These are phyloP conservation scores for Stagonosporopsis vannaccii DNA, from an alignment of 2,329 filamentous ascomycete species.

Conservation along the genomic window DNA sequence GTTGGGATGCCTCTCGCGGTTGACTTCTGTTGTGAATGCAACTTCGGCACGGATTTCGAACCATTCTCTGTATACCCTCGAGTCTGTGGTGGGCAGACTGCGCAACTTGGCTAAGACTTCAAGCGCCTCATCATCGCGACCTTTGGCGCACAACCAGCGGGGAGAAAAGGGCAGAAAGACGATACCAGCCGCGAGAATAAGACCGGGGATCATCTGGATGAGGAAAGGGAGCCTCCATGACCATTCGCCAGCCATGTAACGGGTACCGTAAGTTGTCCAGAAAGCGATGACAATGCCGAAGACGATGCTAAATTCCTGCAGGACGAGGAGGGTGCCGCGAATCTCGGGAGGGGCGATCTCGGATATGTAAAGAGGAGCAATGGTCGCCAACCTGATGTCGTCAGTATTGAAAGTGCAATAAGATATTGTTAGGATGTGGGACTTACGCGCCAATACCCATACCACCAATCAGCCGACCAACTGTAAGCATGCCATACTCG, in stretches of 20 bases:
- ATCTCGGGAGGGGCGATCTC: constrained; percentile 61
- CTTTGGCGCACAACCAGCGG: constrained; percentile 58
- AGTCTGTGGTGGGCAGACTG: constrained; percentile 57
- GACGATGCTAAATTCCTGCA: constrained; percentile 58
- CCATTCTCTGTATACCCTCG: constrained; percentile 61
- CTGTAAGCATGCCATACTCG: constrained; percentile 60
- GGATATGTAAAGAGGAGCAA: constrained; percentile 61
- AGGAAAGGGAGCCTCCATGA: constrained; percentile 58
- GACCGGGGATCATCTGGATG: constrained; percentile 55
- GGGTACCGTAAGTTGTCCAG: constrained; percentile 63
- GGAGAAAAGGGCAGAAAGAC: constrained; percentile 63
- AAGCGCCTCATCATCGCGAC: constrained; percentile 57
- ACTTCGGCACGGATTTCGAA: constrained; percentile 63
- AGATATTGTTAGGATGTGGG: no score
- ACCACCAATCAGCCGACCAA: constrained; percentile 60
- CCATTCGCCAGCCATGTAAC: constrained; percentile 52
- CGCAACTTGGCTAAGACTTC: constrained; percentile 59
- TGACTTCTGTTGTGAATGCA: constrained; percentile 58
- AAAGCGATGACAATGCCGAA: constrained; percentile 60
- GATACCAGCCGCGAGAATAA: constrained; percentile 52
- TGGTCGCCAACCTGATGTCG: constrained; percentile 42
- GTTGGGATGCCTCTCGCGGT: constrained; percentile 48
- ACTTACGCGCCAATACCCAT: constrained; percentile 60
- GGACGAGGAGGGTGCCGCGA: constrained; percentile 58
- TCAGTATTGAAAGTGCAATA: constrained; percentile 11